Evolutionary conservation across 108 stramenopile genomes (phyloP), one percentile per base, ranked within the genome.

Genomic region (Skeletonema costatum): DNA sequence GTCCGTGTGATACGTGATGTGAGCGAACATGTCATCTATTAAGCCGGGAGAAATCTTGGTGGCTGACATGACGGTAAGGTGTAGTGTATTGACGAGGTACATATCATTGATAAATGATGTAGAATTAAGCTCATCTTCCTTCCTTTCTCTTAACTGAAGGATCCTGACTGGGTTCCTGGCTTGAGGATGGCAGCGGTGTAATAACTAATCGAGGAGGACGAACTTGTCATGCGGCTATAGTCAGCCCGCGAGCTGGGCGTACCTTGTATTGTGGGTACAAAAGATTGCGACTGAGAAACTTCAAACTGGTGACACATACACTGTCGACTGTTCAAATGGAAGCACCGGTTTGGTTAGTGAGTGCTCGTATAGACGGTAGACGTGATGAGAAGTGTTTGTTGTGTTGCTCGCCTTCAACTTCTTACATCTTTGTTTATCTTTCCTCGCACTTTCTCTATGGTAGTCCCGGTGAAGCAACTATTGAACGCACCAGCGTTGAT

Each of bases 201-300:
- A 77, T 86, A 33, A 86, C 85, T 12, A 72, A 86, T 33, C 59
- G 78, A 60, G 85, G 85, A 33, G 85, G 85, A 17, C 51, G 82
- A 66, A 79, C 82, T 35, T 76, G 78, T 68, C 85, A 86, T 75
- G 85, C 85, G 9, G 85, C 85, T 12, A 86, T 86, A 64, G 85
- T 86, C 17, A 67, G 68, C 32, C 63, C n/a, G 85, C n/a, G 85
- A 86, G 41, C 78, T 80, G 29, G 85, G 85, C 8, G 77, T 86
- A 6, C 85, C 85, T 11, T 78, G 78, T 32, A 76, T 86, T 71
- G 85, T 86, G 5, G 85, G 85, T 35, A 76, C 85, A 25, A 73
- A 76, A 36, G 61, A 72, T 64, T n/a, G 77, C 82, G 0, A 86
- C 82, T 19, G 70, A 75, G 21, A 81, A 86, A 65, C 63, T 86